Percentiles rank a stretch among this genome's conserved stretches.
These are phyloP conservation scores for Asterophora lycoperdoides DNA, from an alignment of 768 basidiomycete genomes.

Conservation along the genomic window DNA sequence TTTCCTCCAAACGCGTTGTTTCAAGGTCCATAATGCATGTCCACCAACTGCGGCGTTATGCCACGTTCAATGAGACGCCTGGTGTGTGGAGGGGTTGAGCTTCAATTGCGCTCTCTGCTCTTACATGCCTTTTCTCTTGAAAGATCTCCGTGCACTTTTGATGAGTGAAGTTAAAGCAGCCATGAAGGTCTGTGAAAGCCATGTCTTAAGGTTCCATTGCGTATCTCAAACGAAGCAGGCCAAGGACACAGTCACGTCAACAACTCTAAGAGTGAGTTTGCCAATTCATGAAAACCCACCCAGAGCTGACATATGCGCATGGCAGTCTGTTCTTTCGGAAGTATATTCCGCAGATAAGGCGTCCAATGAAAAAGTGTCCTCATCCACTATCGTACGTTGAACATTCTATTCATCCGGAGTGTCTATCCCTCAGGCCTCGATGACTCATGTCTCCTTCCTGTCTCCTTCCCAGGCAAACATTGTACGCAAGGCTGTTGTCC, in stretches of 20 bases:
- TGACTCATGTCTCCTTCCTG: conserved; percentile 2
- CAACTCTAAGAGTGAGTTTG: conserved; percentile 49
- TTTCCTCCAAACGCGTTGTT: conserved; percentile 1
- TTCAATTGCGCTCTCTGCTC: background rate
- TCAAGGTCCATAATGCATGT: background rate
- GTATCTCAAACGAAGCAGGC: conserved; percentile 31
- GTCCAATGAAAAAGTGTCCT: conserved; percentile 36
- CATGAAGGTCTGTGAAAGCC: conserved; percentile 52
- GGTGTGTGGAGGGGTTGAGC: conserved; percentile 3
- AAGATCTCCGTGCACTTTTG: conserved; percentile 54
- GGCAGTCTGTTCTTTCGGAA: conserved; percentile 64
- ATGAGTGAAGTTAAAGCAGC: conserved; percentile 54
- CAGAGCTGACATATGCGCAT: background rate
- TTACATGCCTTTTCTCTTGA: background rate
- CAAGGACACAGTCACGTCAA: conserved; percentile 54
- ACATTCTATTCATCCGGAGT: conserved; percentile 9
- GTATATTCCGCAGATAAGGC: conserved; percentile 65
- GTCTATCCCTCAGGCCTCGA: background rate
- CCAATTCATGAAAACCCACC: background rate
- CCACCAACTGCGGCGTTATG: conserved; percentile 8
- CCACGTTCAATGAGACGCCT: conserved; percentile 1
- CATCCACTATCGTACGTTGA: conserved; percentile 43
- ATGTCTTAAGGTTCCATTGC: conserved; percentile 1
- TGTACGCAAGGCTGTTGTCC: conserved; percentile 52
- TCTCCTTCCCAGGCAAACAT: conserved; percentile 30